phyloP scores from a whole-genome alignment of 2,329 filamentous ascomycete genomes.

The Hypoxylon sp. region DNA sequence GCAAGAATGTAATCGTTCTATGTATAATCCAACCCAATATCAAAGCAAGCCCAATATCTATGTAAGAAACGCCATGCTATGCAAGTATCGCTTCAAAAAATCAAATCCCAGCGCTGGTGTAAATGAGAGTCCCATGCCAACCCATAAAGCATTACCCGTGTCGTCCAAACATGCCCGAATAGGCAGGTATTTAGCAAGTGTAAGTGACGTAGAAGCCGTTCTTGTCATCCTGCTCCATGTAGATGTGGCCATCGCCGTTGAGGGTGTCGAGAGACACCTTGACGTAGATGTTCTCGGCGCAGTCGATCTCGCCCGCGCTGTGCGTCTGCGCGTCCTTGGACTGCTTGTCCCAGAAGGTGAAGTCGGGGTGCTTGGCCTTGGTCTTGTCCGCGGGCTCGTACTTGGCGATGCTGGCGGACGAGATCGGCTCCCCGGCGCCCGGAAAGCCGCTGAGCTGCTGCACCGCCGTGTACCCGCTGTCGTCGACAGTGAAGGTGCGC shows the following conservation, averaged over 20 bases:
- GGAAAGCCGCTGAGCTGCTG: conserved; percentile 51
- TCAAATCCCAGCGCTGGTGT: conserved; percentile 31
- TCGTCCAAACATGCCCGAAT: not conserved
- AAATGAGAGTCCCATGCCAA: conserved; percentile 15
- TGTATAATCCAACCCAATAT: not conserved
- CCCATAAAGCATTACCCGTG: conserved; percentile 2
- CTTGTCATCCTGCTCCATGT: conserved; percentile 52
- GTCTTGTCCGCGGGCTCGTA: conserved; percentile 42
- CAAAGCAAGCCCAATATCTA: not conserved
- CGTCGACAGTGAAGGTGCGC: conserved; percentile 57
- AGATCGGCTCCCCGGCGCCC: conserved; percentile 40
- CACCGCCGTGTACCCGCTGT: conserved; percentile 48
- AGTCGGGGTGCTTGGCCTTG: conserved; percentile 48
- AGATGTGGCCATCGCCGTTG: conserved; percentile 49
- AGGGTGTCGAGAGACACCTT: conserved; percentile 46
- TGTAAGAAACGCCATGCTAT: conserved; percentile 9
- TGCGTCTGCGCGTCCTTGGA: conserved; percentile 38
- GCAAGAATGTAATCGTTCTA: conserved; percentile 10
- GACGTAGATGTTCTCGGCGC: conserved; percentile 51
- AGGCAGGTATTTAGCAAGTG: conserved; percentile 25
- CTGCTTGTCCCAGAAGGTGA: conserved; percentile 52
- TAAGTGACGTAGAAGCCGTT: conserved; percentile 52
- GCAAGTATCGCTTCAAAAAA: conserved; percentile 17
- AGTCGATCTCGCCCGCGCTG: conserved; percentile 47
- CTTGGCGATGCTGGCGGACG: conserved; percentile 46